Evolutionary conservation across 305 asterid genomes (phyloP).

Genomic region (Fraxinus dipetala): DNA sequence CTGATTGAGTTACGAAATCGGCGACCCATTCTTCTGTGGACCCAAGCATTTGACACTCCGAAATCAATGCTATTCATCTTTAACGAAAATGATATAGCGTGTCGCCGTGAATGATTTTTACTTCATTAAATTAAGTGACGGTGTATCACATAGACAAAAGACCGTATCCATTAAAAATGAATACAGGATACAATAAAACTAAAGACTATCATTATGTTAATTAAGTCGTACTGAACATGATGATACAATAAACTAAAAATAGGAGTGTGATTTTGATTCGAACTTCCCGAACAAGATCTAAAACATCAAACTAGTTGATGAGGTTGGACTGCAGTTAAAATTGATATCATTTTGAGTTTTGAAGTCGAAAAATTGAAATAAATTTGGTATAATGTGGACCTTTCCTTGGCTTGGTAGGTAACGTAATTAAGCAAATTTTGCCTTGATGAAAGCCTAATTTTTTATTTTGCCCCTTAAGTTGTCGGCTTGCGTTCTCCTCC

Average conservation of each 20-base stretch:
- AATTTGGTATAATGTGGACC: background rate
- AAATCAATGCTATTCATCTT: too few species aligned
- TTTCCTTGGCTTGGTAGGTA: background rate
- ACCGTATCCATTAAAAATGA: too few species aligned
- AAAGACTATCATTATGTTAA: too few species aligned
- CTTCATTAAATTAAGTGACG: background rate
- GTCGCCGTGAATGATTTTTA: too few species aligned
- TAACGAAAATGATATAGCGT: too few species aligned
- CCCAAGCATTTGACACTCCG: background rate
- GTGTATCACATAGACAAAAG: background rate
- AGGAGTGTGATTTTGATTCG: background rate
- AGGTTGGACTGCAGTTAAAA: background rate
- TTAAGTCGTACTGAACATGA: too few species aligned
- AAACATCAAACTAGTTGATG: background rate
- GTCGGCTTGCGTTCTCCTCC: conserved; percentile 25
- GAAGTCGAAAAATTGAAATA: too few species aligned
- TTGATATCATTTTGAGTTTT: background rate
- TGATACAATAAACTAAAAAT: too few species aligned
- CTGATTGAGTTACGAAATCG: background rate
- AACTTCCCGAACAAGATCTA: background rate
- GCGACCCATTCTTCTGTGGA: background rate
- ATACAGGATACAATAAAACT: too few species aligned
- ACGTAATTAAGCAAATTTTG: background rate
- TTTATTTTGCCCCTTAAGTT: background rate
- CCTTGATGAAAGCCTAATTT: background rate